Conservation (phyloP, 2,329 filamentous ascomycete species). For the Xylaria sp. region DNA sequence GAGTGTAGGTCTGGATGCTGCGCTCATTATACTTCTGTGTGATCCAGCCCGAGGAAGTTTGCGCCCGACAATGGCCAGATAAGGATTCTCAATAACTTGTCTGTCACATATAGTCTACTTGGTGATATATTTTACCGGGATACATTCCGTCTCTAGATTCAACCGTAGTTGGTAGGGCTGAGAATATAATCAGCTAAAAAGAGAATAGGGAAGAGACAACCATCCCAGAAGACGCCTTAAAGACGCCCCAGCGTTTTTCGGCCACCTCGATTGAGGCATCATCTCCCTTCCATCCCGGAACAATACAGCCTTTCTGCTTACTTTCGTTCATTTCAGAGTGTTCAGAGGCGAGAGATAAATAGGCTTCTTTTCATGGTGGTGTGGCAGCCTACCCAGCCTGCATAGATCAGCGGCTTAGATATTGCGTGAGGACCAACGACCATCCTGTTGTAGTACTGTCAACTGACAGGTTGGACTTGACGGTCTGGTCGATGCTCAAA, state of each 20-base stretch:
- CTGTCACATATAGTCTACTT: not conserved
- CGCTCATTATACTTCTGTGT: constrained; percentile 1
- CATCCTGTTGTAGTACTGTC: constrained; percentile 29
- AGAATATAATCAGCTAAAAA: not conserved
- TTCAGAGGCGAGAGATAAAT: constrained; percentile 33
- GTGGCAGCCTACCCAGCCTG: constrained; percentile 32
- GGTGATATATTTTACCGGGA: not conserved
- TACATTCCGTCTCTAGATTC: not conserved
- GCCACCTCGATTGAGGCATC: constrained; percentile 28
- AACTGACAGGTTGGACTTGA: constrained; percentile 34
- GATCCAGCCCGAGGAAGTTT: not conserved
- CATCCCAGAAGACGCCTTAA: constrained; percentile 17
- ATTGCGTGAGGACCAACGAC: constrained; percentile 32
- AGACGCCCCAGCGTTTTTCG: constrained; percentile 1
- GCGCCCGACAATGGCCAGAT: not conserved
- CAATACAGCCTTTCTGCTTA: constrained; percentile 32
- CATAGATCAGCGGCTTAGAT: constrained; percentile 36
- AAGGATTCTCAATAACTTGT: not conserved
- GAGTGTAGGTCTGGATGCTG: constrained; percentile 6
- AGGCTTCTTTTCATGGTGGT: constrained; percentile 21
- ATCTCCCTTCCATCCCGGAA: constrained; percentile 5
- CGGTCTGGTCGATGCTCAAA: constrained; percentile 25
- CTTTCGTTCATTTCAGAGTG: constrained; percentile 16
- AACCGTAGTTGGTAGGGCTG: constrained; percentile 12
- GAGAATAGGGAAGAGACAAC: not conserved